Base-by-base conservation (phyloP, 2,329 filamentous ascomycete genomes). In the Trichoderma cornu-damae region DNA sequence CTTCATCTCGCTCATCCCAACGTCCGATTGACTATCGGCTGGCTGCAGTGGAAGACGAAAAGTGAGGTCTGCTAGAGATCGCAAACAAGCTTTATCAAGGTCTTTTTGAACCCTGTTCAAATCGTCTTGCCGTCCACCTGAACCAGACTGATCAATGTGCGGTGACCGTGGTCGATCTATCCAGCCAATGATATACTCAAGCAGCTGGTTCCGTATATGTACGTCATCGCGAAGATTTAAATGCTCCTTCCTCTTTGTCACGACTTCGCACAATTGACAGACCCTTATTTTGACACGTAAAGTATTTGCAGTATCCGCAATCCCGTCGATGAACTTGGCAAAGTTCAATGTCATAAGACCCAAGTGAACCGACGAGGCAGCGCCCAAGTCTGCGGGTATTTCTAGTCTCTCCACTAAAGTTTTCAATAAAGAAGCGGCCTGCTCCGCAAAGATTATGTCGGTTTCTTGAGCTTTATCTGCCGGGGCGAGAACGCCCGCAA, bases 101-200 rank as follows among this genome's bases (percentile, higher is more conserved):
- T 88, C 85, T 64, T 76, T 82, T 64, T 87, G 85, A 12, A 87
- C 74, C 28, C 83, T 76, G 1, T 72, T 63, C 47, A 77, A 68
- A 56, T 87, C 85, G 61, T 88, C 85, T 42, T 77, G 74, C 5
- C 82, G 76, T n/a, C 69, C 68, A 18, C 68, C 64, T n/a, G 70
- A 64, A 2, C 69, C 67, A n/a, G 70, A 64, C 7, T 72, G 69
- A 37, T 81, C 80, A 3, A 69, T 64, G 5, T 72, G 73, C 0
- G 80, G 77, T 16, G 81, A 80, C 12, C 79, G 77, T 16, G 83
- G 82, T 9, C 84, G 77, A 24, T 83, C 79, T 63, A 88, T 86
- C 85, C 85, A 88, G 59, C 82, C 78, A 61, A 86, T 86, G 34
- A 87, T 82, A 58, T 84, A 83, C 66, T 87, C 85, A 9, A 88